Evolutionary conservation across 768 basidiomycete species (phyloP), one percentile per base, ranked within the genome.

Genomic region (Asterophora parasitica): DNA sequence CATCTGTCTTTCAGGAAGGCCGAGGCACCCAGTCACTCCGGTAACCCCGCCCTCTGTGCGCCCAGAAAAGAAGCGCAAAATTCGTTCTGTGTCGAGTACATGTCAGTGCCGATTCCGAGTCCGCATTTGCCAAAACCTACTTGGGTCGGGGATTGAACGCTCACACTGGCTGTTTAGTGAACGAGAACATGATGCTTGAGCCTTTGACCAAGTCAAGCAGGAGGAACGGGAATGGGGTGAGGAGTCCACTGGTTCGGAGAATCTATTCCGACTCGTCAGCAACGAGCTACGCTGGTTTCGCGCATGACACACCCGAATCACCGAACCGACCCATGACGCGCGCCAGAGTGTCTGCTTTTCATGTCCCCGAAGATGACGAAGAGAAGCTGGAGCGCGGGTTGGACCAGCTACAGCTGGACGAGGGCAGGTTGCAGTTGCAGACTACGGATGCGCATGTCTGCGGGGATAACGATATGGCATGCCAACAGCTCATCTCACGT

Each of bases 1-100:
- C 44, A 39, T 15, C 17, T 20, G 9, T 41, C 37, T 13, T 11
- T 15, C 16, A 47, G 40, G 32, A 40, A 39, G 19, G n/a, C 36
- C 26, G 13, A 8, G 20, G n/a, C 32, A 48, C n/a, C 7, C 42
- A 42, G n/a, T 9, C 28, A 33, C 9, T 35, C 33, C 47, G 23
- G 46, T 27, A 9, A 48, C 46, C 20, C 40, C 46, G 20, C 16
- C 26, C 17, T 8, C 46, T 27, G 26, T 11, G 32, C 31, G 7
- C 10, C 32, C 20, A 13, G 47, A 42, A 6, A 48, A 48, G 33
- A 41, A 48, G 33, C 39, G 47, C 3, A 48, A 46, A 46, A 31
- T 36, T 15, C 47, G 34, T 20, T 35, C 47, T 1, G 41, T 12
- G 20, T 48, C 47, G 15, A 48, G 40, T 31, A 33, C 47, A 48